Base-by-base conservation (phyloP, 495 filamentous ascomycete genomes). In the Paragyromitra xinjiangensis region DNA sequence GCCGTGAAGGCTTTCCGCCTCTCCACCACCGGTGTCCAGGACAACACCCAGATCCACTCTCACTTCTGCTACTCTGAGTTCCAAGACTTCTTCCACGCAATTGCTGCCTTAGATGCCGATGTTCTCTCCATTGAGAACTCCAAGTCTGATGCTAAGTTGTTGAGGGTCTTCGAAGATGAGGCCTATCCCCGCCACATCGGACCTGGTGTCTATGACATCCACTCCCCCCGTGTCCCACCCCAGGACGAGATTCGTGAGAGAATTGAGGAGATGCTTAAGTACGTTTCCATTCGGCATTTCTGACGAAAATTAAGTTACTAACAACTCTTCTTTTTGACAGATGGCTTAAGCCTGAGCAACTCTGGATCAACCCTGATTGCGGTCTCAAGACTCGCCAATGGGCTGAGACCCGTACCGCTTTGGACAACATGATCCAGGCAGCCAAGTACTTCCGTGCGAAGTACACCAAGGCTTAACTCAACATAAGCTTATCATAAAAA, bases 41-140 rank as follows among this genome's bases (percentile, higher is more conserved):
- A 99, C 84, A 92, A 90, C 69, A 98, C 96, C 79, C 95, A 99
- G 88, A 97, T 99, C 86, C 95, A 99, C 90, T 97, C 94, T 64
- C 95, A 99, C 88, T 99, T 99, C 94, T 99, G 95, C 86, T 99
- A 99, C 91, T 97, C 94, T 58, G 95, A 99, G 88, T 99, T 99
- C 92, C 95, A 99, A 87, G 95, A 99, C 89, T 99, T 99, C 90
- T 99, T 99, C 92, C 93, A 98, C 85, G 95, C 95, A 86, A 99
- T 99, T 80, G 94, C 96, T 75, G 96, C 96, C 53, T 89, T 99
- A 71, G 95, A 99, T 84, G 94, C 95, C 80, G 95, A 99, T 88
- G 95, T 99, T 69, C 91, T 99, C 80, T 94, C 91, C 83, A 99
- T 99, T 83, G 95, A 99, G 91, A 98, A 98, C 92, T 94, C 92